Percentiles rank a stretch among this genome's conserved stretches.
These are phyloP conservation scores for Phytophthora idaei DNA, from an alignment of 352 stramenopile genomes.

Conservation along the genomic window DNA sequence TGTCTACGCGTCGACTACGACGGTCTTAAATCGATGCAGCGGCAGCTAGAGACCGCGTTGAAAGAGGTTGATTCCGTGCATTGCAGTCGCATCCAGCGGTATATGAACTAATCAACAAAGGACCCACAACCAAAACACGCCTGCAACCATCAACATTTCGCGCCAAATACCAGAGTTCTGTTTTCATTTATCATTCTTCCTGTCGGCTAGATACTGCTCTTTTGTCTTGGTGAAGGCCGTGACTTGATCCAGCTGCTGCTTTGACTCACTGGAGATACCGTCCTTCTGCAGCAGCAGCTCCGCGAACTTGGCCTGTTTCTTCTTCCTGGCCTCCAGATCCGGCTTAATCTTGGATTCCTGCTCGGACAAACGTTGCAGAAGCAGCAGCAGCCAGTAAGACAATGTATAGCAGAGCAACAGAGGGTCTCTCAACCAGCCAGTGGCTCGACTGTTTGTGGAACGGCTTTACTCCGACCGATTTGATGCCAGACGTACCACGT, in stretches of 20 bases:
- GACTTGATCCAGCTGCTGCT: conserved; percentile 80
- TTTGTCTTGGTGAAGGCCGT: conserved; percentile 71
- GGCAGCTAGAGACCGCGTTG: conserved; percentile 67
- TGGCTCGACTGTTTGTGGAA: not conserved
- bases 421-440: not conserved
- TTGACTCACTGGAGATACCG: conserved; percentile 58
- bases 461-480: not conserved
- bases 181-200: conserved; percentile 28
- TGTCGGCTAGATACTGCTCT: conserved; percentile 36
- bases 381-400: conserved; percentile 1
- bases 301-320: conserved; percentile 76
- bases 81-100: conserved; percentile 74
- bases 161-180: not conserved
- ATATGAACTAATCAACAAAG: conserved; percentile 50
- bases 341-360: conserved; percentile 77
- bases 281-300: conserved; percentile 71
- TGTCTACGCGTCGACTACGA: conserved; percentile 71
- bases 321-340: conserved; percentile 58
- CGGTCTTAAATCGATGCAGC: conserved; percentile 67
- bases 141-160: not conserved
- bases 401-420: not conserved
- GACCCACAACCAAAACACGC: not conserved
- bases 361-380: conserved; percentile 4
- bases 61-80: conserved; percentile 75
- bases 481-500: conserved; percentile 60